Percentiles rank a stretch among this genome's conserved stretches.
Conservation (phyloP, 345 rosid species). For the Dimocarpus longan region DNA sequence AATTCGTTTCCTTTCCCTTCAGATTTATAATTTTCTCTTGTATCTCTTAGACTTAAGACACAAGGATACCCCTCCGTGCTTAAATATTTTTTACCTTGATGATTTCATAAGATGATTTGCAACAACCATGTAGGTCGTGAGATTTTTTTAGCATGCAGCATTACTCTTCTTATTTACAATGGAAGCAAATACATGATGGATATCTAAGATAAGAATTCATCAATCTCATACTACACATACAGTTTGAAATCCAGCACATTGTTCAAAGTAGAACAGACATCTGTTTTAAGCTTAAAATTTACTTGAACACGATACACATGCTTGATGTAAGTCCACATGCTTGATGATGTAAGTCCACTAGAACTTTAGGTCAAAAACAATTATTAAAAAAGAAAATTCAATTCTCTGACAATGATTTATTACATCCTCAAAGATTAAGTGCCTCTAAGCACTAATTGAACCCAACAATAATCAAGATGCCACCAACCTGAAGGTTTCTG, state of each 20-base stretch:
- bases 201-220: not conserved
- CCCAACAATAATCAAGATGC: conserved; percentile 12
- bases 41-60: not conserved
- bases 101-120: not conserved
- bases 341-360: not conserved
- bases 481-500: conserved; percentile 88
- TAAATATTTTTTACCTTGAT: not conserved
- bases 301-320: not conserved
- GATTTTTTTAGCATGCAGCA: not conserved
- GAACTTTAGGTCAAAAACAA: not conserved
- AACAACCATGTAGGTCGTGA: not conserved
- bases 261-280: not conserved
- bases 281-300: not conserved
- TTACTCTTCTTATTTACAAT: not conserved
- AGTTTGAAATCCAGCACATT: not conserved
- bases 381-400: not conserved
- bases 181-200: not conserved
- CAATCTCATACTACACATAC: not conserved
- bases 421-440: not conserved
- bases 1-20: conserved; percentile 5
- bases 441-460: not conserved
- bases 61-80: not conserved
- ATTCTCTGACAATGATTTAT: not conserved
- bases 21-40: not conserved
- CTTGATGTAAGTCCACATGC: not conserved